A percentile compares a stretch with the other conserved stretches of the same genome.
Conservation (phyloP, 177 flowering plant species). For the Vitis hybrid region DNA sequence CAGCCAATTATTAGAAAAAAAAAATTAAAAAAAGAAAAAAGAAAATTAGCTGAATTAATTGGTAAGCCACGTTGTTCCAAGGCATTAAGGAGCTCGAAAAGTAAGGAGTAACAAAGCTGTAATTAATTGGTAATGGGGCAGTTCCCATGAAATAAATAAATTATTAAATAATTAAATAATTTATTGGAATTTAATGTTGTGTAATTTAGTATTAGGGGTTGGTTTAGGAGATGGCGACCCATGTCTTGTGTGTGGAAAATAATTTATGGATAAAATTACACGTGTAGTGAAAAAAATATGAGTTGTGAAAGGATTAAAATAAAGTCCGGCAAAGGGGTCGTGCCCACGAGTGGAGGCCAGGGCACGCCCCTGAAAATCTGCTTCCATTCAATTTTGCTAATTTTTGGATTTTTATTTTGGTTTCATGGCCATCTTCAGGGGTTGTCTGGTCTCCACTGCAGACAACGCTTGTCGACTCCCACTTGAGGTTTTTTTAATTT, state of each 20-base stretch:
- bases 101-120: conserved; percentile 5
- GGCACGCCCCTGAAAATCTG: conserved; percentile 39
- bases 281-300: conserved; percentile 13
- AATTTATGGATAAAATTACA: conserved; percentile 4
- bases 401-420: conserved; percentile 3
- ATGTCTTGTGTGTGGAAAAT: conserved; percentile 13
- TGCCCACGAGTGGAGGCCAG: conserved; percentile 39
- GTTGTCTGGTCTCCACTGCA: not conserved
- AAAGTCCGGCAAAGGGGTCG: conserved; percentile 26
- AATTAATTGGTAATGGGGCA: not conserved
- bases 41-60: not conserved
- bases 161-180: not conserved
- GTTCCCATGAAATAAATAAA: not conserved
- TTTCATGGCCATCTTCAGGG: not conserved
- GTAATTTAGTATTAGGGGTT: not conserved
- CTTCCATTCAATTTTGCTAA: conserved; percentile 14
- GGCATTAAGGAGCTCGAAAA: conserved; percentile 14
- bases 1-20: conserved; percentile 3
- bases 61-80: not conserved
- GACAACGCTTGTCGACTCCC: not conserved
- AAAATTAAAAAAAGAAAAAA: not conserved
- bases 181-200: not conserved
- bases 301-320: conserved; percentile 8
- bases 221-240: conserved; percentile 22
- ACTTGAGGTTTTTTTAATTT: not conserved